Percentiles rank a stretch among this genome's conserved stretches.
phyloP scores from a whole-genome alignment of 2,329 filamentous ascomycete species.

The Piedraia hortae region DNA sequence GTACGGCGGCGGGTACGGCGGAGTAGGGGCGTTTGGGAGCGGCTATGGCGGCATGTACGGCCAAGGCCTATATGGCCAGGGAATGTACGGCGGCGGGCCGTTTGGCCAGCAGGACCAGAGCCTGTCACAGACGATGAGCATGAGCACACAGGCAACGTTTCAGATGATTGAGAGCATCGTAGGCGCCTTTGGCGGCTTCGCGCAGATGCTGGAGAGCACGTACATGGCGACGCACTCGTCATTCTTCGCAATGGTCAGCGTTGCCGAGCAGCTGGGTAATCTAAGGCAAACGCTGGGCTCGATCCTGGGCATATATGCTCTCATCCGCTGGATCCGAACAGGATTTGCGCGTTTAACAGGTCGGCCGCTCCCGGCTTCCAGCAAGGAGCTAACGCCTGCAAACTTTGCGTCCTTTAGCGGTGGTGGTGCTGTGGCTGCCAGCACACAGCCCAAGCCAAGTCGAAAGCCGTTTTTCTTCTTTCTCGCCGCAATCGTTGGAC shows the following conservation, averaged over 20 bases:
- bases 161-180: conserved; percentile 97
- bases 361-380: conserved; percentile 65
- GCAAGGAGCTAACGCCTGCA: conserved; percentile 61
- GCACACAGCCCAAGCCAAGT: conserved; percentile 42
- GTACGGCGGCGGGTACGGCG: conserved; percentile 14
- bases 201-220: conserved; percentile 97
- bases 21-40: conserved; percentile 14
- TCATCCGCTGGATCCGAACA: conserved; percentile 85
- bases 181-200: conserved; percentile 85
- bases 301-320: conserved; percentile 77
- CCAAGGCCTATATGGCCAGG: conserved; percentile 14
- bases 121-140: conserved; percentile 80
- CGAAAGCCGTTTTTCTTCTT: conserved; percentile 95
- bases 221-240: conserved; percentile 99
- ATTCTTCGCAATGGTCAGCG: conserved; percentile 96
- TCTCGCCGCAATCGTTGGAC: conserved; percentile 71
- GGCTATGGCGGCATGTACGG: conserved; percentile 9
- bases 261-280: conserved; percentile 89
- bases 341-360: conserved; percentile 80
- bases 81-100: conserved; percentile 15
- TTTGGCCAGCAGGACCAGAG: conserved; percentile 88
- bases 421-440: conserved; percentile 23
- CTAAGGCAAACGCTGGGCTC: conserved; percentile 81
- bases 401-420: conserved; percentile 79
- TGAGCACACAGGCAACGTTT: conserved; percentile 87